These are phyloP conservation scores for Conoideocrella luteorostrata DNA, from an alignment of 2,329 filamentous ascomycete genomes.

Conservation along the genomic window DNA sequence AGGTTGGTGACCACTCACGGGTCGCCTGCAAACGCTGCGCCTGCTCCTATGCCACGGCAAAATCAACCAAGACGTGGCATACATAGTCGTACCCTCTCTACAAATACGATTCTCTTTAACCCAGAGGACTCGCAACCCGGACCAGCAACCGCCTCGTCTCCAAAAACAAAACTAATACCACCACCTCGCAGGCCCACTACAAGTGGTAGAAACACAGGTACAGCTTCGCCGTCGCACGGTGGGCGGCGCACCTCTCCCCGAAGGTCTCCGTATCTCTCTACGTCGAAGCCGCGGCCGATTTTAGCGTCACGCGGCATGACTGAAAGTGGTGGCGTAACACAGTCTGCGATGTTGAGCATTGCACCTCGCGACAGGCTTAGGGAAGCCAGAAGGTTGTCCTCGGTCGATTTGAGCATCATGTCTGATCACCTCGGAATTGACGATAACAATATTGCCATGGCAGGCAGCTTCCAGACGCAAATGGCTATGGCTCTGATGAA, in stretches of 20 bases:
- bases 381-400: constrained; percentile 44
- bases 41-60: constrained; percentile 26
- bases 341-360: constrained; percentile 44
- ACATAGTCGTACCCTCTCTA: constrained; percentile 71
- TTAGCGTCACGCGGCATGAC: constrained; percentile 35
- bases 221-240: constrained; percentile 25
- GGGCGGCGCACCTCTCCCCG: constrained; percentile 41
- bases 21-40: constrained; percentile 20
- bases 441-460: constrained; percentile 56
- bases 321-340: constrained; percentile 28
- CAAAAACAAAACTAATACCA: constrained; percentile 14
- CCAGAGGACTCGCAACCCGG: constrained; percentile 45
- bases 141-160: constrained; percentile 37
- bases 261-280: constrained; percentile 33
- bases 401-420: constrained; percentile 65
- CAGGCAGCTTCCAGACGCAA: constrained; percentile 74
- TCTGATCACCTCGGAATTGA: constrained; percentile 60
- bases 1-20: constrained; percentile 28
- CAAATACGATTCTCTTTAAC: constrained; percentile 78
- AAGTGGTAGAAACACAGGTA: constrained; percentile 23
- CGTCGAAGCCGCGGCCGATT: constrained; percentile 52
- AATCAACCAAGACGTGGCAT: constrained; percentile 31
- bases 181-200: constrained; percentile 30
- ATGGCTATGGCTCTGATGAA: constrained; percentile 66
- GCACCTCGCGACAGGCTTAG: constrained; percentile 37